A percentile compares a stretch with the other conserved stretches of the same genome.
These are phyloP conservation scores for Limtongia smithiae DNA, from an alignment of 805 yeast species.

Conservation along the genomic window DNA sequence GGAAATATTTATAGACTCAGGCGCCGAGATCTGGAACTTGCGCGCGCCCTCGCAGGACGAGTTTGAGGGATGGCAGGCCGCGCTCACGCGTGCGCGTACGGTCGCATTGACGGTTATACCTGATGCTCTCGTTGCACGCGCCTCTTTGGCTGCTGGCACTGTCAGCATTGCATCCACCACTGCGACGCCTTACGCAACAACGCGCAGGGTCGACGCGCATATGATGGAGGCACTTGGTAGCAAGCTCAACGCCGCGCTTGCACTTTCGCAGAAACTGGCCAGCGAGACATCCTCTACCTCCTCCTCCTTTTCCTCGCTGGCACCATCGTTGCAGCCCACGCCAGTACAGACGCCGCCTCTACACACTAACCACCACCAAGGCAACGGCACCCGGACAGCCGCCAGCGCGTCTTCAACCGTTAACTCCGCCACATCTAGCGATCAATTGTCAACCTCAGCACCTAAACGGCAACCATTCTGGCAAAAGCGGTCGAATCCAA, in stretches of 20 bases:
- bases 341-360: no score
- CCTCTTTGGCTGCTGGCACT: not conserved
- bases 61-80: conserved; percentile 79
- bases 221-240: no score
- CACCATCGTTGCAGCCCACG: no score
- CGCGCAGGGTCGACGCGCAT: no score
- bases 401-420: no score
- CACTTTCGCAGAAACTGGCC: no score
- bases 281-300: no score
- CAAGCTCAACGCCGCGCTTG: no score
- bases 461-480: not conserved
- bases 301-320: no score
- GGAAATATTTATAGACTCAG: conserved; percentile 83
- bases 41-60: conserved; percentile 63
- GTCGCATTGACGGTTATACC: not conserved
- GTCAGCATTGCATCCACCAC: no score
- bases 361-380: not conserved
- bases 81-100: conserved; percentile 36
- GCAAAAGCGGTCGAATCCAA: conserved; percentile 3
- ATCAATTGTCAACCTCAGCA: not conserved
- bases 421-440: no score
- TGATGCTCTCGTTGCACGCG: not conserved
- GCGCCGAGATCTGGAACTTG: conserved; percentile 89
- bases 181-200: no score
- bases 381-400: not conserved